These are phyloP conservation scores for Apiospora koreana DNA, from an alignment of 2,329 filamentous ascomycete species.

Conservation along the genomic window DNA sequence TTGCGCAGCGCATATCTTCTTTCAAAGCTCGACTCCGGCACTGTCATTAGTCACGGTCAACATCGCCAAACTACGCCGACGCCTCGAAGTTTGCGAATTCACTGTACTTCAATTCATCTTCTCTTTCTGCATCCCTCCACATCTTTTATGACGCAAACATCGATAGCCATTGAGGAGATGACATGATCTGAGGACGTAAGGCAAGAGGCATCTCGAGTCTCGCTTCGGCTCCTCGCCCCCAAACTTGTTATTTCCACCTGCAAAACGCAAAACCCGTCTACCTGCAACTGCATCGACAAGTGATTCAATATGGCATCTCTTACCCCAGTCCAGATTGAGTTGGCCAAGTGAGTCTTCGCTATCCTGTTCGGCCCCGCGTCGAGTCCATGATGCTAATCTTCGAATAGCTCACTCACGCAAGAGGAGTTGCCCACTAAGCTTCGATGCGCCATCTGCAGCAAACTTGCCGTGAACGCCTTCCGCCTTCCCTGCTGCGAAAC, in stretches of 20 bases:
- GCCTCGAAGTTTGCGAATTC: background rate
- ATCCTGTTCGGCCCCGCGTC: background rate
- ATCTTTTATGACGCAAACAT: background rate
- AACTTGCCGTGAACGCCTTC: conserved; percentile 86
- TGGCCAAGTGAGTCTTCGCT: conserved; percentile 51
- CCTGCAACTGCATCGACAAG: background rate
- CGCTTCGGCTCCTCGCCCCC: conserved; percentile 9
- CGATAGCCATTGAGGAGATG: background rate
- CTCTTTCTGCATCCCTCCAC: background rate
- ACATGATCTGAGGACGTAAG: conserved; percentile 7
- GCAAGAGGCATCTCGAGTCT: conserved; percentile 14
- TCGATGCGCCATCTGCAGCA: conserved; percentile 90
- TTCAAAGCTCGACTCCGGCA: background rate
- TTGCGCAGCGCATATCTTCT: conserved; percentile 4
- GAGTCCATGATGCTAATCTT: conserved; percentile 17
- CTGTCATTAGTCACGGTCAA: background rate
- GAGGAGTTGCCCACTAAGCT: conserved; percentile 96
- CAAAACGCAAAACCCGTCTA: background rate
- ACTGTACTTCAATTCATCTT: background rate
- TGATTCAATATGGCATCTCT: conserved; percentile 34
- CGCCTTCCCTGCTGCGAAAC: conserved; percentile 94
- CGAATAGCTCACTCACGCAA: conserved; percentile 67
- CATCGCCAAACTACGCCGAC: background rate
- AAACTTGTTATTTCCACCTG: background rate
- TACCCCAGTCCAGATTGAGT: conserved; percentile 56